Percentiles rank a stretch among this genome's conserved stretches.
These are phyloP conservation scores for Fragilariopsis cylindrus DNA, from an alignment of 108 stramenopile genomes.

Conservation along the genomic window DNA sequence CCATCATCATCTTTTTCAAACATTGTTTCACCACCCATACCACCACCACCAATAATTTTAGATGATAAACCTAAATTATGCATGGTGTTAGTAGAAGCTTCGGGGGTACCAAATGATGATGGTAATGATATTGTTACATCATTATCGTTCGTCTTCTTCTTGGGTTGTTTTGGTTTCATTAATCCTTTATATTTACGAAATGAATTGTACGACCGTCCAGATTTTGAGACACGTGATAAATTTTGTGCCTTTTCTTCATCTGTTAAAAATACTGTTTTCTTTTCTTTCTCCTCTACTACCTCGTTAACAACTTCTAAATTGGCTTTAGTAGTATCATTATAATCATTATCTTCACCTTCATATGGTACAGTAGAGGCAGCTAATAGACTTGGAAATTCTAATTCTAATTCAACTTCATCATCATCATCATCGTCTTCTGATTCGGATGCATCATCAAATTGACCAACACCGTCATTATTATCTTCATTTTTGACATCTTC, in stretches of 20 bases:
- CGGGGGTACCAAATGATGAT: neutral
- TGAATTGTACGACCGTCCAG: slow-evolving; percentile 69
- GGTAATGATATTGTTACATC: neutral
- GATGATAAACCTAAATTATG: neutral
- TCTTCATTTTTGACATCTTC: neutral
- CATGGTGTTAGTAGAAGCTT: slow-evolving; percentile 7
- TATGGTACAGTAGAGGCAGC: slow-evolving; percentile 69
- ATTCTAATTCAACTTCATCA: slow-evolving; percentile 42
- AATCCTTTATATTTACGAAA: slow-evolving; percentile 68
- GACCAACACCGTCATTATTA: slow-evolving; percentile 20
- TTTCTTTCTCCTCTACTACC: neutral
- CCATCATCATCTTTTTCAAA: slow-evolving; percentile 83
- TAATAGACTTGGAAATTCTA: slow-evolving; percentile 76
- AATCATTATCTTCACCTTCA: slow-evolving; percentile 52
- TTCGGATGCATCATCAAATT: slow-evolving; percentile 56
- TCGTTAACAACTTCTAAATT: neutral
- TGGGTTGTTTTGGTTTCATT: slow-evolving; percentile 38
- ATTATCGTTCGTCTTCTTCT: slow-evolving; percentile 14
- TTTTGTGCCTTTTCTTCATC: slow-evolving; percentile 43
- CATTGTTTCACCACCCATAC: slow-evolving; percentile 19
- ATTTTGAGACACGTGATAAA: slow-evolving; percentile 49
- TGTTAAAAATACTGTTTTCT: slow-evolving; percentile 7
- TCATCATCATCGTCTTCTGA: slow-evolving; percentile 45
- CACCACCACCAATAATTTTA: slow-evolving; percentile 19
- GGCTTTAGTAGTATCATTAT: slow-evolving; percentile 23